Base-by-base conservation (phyloP, 345 rosid species). In the Mercurialis annua region DNA sequence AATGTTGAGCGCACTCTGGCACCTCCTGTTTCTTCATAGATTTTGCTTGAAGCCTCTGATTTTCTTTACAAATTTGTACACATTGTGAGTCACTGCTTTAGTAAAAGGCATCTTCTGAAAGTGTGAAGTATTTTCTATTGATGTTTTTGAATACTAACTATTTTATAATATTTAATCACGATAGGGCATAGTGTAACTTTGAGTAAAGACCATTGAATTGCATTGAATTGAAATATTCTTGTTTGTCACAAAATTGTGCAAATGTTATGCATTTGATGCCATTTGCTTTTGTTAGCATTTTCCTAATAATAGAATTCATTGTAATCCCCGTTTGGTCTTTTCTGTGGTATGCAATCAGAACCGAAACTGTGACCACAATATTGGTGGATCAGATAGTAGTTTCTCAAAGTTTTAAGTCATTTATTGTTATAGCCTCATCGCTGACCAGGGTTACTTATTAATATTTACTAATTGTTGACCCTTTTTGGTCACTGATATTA, bases 261-360 rank as follows among this genome's bases (percentile, higher is more conserved):
- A 26, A 42, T 43, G 16, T 18, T 56, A 51, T 51, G 54, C 26
- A 21, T 10, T 29, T 29, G 23, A 12, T 31, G 21, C 20, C 16
- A 55, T 9, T 61, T 26, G 51, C 50, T 43, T 15, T 61, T 43
- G 33, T 43, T 31, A 42, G 12, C 23, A 4, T 43, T 15, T 61
- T 43, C 20, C 27, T 31, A 42, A 21, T 38, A 4, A 42, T 40
- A 61, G 26, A 16, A 5, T 12, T 24, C 29, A 60, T 43, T 6
- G 27, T 0, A 26, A 61, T 15, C 34, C 12, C 6, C 44, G 30
- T 61, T 26, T n/a, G n/a, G n/a, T n/a, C n/a, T n/a, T n/a, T n/a
- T n/a, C 24, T 44, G 30, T 14, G 51, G 38, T 21, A 21, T 60
- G 65, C 18, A 42, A 43, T 34, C 29, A 61, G 52, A 61, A 61